phyloP scores from a whole-genome alignment of 306 rosid genomes.

The Abrus pulchellus region DNA sequence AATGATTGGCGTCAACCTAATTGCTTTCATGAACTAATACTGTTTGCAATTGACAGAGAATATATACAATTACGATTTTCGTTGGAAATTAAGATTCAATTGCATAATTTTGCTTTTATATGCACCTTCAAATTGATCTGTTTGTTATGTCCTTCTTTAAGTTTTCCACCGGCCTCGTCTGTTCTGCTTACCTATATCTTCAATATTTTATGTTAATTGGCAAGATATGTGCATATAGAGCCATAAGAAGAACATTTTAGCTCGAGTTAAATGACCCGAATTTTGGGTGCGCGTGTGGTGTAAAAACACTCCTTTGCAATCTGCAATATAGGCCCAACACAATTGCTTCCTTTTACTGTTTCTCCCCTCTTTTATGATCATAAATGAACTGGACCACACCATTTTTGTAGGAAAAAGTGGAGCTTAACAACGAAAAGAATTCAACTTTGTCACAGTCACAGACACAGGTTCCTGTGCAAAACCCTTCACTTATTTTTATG shows the following conservation, averaged over 20 bases:
- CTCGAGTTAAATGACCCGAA: neutral
- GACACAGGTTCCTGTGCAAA: conserved; percentile 55
- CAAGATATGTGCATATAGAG: neutral
- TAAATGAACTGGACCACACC: neutral
- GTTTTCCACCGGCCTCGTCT: neutral
- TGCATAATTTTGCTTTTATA: neutral
- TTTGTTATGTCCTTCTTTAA: conserved; percentile 7
- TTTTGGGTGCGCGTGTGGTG: neutral
- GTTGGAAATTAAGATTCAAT: neutral
- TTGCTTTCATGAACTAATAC: neutral
- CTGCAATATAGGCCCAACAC: conserved; percentile 3
- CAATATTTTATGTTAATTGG: neutral
- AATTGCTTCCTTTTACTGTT: neutral
- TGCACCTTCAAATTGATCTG: neutral
- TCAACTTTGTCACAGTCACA: conserved; percentile 56
- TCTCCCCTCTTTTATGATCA: neutral
- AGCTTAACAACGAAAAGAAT: conserved; percentile 47
- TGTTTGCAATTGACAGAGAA: neutral
- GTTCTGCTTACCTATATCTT: neutral
- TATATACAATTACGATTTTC: neutral
- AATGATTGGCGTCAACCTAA: neutral
- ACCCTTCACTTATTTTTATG: conserved; percentile 33
- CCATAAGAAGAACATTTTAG: neutral
- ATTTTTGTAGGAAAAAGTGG: conserved; percentile 62
- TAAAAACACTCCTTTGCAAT: neutral